Percentiles rank a stretch among this genome's conserved stretches.
These are phyloP conservation scores for Trypanosoma avium DNA, from an alignment of 208 protist genomes.

Conservation along the genomic window DNA sequence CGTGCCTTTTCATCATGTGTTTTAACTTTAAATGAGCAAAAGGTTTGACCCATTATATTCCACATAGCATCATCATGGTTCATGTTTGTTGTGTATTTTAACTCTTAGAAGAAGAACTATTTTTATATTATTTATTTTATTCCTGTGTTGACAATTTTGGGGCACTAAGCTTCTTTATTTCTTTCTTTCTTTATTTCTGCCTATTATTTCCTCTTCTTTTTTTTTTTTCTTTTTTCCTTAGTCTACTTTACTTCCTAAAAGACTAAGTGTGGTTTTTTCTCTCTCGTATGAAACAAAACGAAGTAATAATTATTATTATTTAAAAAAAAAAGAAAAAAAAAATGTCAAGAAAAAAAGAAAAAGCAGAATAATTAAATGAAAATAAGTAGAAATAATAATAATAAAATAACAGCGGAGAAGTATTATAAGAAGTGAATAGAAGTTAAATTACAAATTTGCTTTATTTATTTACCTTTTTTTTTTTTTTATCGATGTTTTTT, in stretches of 20 bases:
- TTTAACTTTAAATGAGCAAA: constrained; percentile 94
- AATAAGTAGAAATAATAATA: constrained; percentile 5
- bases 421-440: too few relatives aligned
- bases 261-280: constrained; percentile 3
- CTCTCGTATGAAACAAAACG: constrained; percentile 27
- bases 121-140: too few relatives aligned
- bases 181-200: too few relatives aligned
- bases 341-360: constrained; percentile 1
- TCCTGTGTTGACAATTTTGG: too few relatives aligned
- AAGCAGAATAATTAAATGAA: constrained; percentile 14
- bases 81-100: too few relatives aligned
- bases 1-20: constrained; percentile 92
- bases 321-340: not conserved
- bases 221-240: too few relatives aligned
- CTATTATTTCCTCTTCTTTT: too few relatives aligned
- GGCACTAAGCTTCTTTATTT: too few relatives aligned
- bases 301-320: not conserved
- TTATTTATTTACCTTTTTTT: too few relatives aligned
- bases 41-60: constrained; percentile 92
- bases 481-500: too few relatives aligned
- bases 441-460: too few relatives aligned
- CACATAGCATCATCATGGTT: constrained; percentile 94
- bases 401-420: not conserved
- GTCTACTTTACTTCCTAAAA: not conserved
- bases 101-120: too few relatives aligned